Conservation (phyloP, 2,329 filamentous ascomycete genomes). For the Cyphellophora attinorum region DNA sequence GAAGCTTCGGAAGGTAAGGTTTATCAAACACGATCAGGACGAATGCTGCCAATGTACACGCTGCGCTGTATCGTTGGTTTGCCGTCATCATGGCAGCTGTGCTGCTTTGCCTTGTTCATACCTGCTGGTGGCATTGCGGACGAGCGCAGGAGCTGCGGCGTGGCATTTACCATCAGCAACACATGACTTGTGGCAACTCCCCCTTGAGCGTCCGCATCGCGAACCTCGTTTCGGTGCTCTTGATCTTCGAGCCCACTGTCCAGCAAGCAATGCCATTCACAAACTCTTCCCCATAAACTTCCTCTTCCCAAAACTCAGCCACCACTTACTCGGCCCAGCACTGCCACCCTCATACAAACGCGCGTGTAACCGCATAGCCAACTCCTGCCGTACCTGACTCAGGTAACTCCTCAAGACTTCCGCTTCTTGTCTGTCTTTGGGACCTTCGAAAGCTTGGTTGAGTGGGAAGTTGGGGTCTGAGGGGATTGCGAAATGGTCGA, state of each 20-base stretch:
- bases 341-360: slow-evolving; percentile 70
- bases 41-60: too few relatives aligned
- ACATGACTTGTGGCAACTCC: too few relatives aligned
- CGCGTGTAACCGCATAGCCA: slow-evolving; percentile 71
- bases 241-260: background rate
- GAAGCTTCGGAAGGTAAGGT: too few relatives aligned
- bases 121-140: too few relatives aligned
- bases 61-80: too few relatives aligned
- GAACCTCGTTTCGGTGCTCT: background rate
- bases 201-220: too few relatives aligned
- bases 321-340: slow-evolving; percentile 70
- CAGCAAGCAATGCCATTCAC: slow-evolving; percentile 28
- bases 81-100: too few relatives aligned
- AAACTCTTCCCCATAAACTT: slow-evolving; percentile 98
- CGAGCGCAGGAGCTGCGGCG: too few relatives aligned
- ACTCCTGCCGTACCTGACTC: slow-evolving; percentile 77
- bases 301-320: slow-evolving; percentile 96
- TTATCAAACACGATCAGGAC: too few relatives aligned
- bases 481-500: slow-evolving; percentile 91
- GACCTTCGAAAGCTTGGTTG: slow-evolving; percentile 93
- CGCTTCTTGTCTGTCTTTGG: slow-evolving; percentile 76
- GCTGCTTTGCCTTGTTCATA: too few relatives aligned
- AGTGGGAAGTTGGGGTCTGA: slow-evolving; percentile 88
- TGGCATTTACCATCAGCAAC: too few relatives aligned
- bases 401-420: slow-evolving; percentile 77